Evolutionary conservation across 305 asterid species (phyloP).

Genomic region (Withania somnifera): DNA sequence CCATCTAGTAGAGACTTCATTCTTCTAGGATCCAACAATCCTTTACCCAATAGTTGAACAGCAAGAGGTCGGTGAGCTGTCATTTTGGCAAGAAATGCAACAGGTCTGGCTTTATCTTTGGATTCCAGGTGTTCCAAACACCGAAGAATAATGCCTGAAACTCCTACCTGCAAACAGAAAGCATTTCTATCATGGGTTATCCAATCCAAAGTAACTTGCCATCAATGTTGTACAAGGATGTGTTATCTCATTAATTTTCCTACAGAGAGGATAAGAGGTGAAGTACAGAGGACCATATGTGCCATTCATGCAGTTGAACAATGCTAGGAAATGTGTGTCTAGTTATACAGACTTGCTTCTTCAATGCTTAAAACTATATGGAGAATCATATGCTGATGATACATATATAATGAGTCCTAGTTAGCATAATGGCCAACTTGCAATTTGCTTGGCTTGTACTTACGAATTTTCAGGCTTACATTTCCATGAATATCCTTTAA

Average conservation of each 20-base stretch:
- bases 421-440: neutral
- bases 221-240: neutral
- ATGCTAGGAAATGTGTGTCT: neutral
- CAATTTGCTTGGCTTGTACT: neutral
- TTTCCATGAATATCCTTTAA: neutral
- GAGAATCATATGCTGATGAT: neutral
- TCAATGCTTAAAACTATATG: neutral
- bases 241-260: neutral
- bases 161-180: constrained; percentile 46
- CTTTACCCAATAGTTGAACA: constrained; percentile 73
- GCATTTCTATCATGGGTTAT: constrained; percentile 7
- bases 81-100: constrained; percentile 90
- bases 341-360: neutral
- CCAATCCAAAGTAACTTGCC: neutral
- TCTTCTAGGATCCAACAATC: constrained; percentile 73
- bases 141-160: constrained; percentile 55
- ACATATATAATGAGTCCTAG: neutral
- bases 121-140: constrained; percentile 78
- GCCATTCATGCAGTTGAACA: neutral
- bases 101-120: constrained; percentile 66
- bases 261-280: neutral
- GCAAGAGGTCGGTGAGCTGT: constrained; percentile 75
- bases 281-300: neutral
- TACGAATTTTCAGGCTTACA: neutral
- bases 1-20: constrained; percentile 55